Evolutionary conservation across 2,329 filamentous ascomycete genomes (phyloP), one percentile per base, ranked within the genome.

Genomic region (Aspergillus proliferans): DNA sequence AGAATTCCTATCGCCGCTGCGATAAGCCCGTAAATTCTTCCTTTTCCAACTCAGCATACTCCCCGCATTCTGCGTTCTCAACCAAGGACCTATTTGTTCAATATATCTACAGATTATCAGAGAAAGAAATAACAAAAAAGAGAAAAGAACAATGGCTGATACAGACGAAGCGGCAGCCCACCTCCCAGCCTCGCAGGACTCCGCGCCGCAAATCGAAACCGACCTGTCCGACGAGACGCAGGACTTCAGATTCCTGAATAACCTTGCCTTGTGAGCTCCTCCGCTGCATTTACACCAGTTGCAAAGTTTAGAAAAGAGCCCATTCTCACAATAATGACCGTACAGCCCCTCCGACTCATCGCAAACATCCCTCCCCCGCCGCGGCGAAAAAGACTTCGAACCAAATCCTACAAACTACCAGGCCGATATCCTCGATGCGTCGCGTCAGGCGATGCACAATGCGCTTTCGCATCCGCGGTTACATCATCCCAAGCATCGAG

Each of bases 351-450:
- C 66, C 43, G 67, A 69, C 36, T 52, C 60, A 22, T 57, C 60
- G 24, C 59, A 68, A 49, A 53, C 66, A 14, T 58, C 83, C 58
- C 79, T 91, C 9, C 89, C 95, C 33, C 90, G 92, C 57, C 88
- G 90, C 55, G 93, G 93, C 52, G 90, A 95, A 67, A 98, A 98
- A 70, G 93, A 98, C 72, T 98, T 96, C 67, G 93, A 97, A 71
- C 85, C 87, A 24, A 90, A 97, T 70, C 87, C 88, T 43, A 97
- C 93, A 2, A 80, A 82, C 28, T 82, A 87, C 28, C 93, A 98
- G 70, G 83, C 85, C 56, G 78, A 80, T 49, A 81, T 85, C 7
- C 83, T 98, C 46, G 86, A 89, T 62, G 81, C 87, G 43, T 95
- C 89, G 53, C 84, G 92, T 47, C 78, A 80, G 58, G 92, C 91